Evolutionary conservation across 2,329 filamentous ascomycete genomes (phyloP), one percentile per base, ranked within the genome.

Genomic region (Eutypa lata): DNA sequence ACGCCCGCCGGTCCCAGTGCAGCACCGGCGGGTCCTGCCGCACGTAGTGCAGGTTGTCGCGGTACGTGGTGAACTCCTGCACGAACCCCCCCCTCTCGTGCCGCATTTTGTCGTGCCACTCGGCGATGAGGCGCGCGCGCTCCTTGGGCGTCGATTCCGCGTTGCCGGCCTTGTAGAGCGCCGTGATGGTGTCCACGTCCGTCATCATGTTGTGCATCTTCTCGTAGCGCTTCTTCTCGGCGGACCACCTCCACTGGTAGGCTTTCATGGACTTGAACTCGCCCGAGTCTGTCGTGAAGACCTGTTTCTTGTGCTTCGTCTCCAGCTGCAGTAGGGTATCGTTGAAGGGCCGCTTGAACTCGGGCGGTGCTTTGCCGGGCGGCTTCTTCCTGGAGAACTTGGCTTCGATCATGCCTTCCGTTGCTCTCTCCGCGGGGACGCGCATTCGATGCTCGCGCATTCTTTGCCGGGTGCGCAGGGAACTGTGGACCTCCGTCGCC

Each of bases 1-100:
- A 84, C 2, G 75, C 71, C 16, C 91, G 84, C 1, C 80, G 77
- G 68, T 96, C 90, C 83, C 86, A 92, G 24, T 76, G 62, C 3
- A 93, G 68, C 1, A 78, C 61, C 0, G 83, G 80, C 1, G 77
- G 74, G 0, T 75, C 61, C 67, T 78, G 73, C 48, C 71, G 66
- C 61, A 79, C 75, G 16, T 79, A 58, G 57, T 81, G 79, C 44
- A 77, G 66, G 62, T 85, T 83, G 61, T 89, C 84, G 28, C 75
- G 72, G 47, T 71, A 61, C 28, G 71, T 65, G 21, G 64, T 53
- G 60, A 76, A 76, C 51, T 75, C 70, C 31, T 65, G 65, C 24
- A 62, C 58, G 1, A 61, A 45, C 3, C 52, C 47, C 3, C 48
- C 47, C 1, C 53, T 14, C 2, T 28, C 11, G 7, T n/a, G 57